phyloP scores from a whole-genome alignment of 306 rosid genomes.

The Rosa rugosa region DNA sequence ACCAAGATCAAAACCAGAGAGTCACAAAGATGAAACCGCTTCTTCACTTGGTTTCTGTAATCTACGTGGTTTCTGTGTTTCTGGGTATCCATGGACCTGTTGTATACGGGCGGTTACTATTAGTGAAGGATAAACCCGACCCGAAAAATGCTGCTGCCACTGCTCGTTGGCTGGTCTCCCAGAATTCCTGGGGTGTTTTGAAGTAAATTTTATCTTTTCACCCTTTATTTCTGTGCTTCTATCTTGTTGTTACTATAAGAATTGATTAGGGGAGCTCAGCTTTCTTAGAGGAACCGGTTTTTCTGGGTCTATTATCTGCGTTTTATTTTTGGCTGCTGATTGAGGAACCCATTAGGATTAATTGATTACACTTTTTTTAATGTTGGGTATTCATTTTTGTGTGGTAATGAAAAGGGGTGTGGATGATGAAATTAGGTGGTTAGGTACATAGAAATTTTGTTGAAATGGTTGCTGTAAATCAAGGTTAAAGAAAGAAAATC shows the following conservation, averaged over 20 bases:
- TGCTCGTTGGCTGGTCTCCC: slow-evolving; percentile 84
- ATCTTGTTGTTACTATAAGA: not conserved
- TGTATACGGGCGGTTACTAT: slow-evolving; percentile 41
- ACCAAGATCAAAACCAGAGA: not conserved
- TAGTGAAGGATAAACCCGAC: slow-evolving; percentile 50
- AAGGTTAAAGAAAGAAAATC: not conserved
- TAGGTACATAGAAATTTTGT: not conserved
- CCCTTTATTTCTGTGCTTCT: not conserved
- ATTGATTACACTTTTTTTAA: no score
- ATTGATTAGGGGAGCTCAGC: not conserved
- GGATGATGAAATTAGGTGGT: not conserved
- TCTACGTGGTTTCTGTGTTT: slow-evolving; percentile 20
- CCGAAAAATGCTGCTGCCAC: slow-evolving; percentile 61
- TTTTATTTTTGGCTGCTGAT: not conserved
- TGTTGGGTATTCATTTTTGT: no score
- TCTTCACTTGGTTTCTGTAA: not conserved
- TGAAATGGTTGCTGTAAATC: not conserved
- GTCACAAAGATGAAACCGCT: slow-evolving; percentile 10
- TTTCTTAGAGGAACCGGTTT: not conserved
- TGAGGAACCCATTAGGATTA: no score
- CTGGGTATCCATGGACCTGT: slow-evolving; percentile 26
- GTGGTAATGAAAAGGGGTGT: not conserved
- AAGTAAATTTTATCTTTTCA: slow-evolving; percentile 39
- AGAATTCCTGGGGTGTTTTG: slow-evolving; percentile 76
- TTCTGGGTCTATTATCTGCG: not conserved